Evolutionary conservation across 2,329 filamentous ascomycete species (phyloP).

Genomic region (Fusarium caatingaense): DNA sequence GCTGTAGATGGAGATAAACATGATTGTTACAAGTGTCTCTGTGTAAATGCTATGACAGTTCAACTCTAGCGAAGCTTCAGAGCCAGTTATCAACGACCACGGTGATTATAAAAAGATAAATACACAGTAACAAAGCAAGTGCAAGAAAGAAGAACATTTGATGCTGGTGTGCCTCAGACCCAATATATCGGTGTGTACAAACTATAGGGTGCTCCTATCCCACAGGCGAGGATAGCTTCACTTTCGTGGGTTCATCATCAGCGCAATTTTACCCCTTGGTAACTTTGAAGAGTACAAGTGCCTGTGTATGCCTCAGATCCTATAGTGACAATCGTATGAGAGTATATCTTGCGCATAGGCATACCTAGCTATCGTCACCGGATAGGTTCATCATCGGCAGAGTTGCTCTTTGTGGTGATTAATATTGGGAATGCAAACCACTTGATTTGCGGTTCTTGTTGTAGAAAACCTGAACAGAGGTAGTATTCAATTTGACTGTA

Average conservation of each 20-base stretch:
- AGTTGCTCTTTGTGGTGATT: not conserved
- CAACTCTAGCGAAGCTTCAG: not conserved
- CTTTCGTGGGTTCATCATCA: not conserved
- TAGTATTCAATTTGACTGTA: not conserved
- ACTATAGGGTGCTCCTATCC: not conserved
- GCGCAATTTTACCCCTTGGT: not conserved
- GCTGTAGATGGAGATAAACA: not conserved
- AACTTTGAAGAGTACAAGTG: not conserved
- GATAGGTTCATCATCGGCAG: not conserved
- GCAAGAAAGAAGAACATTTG: not conserved
- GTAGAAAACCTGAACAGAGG: not conserved
- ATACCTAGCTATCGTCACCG: not conserved
- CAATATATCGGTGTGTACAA: not conserved
- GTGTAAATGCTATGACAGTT: not conserved
- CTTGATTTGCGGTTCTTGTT: not conserved
- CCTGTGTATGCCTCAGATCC: not conserved
- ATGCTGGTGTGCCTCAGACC: not conserved
- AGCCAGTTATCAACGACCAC: not conserved
- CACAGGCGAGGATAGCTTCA: not conserved
- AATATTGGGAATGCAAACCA: not conserved
- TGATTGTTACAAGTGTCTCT: not conserved
- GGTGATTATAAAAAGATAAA: not conserved
- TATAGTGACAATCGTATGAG: not conserved
- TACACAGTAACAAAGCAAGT: not conserved
- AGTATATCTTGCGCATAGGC: not conserved